Conservation (phyloP, 139 green algal genomes). For the Chlamydomonas asymmetrica region DNA sequence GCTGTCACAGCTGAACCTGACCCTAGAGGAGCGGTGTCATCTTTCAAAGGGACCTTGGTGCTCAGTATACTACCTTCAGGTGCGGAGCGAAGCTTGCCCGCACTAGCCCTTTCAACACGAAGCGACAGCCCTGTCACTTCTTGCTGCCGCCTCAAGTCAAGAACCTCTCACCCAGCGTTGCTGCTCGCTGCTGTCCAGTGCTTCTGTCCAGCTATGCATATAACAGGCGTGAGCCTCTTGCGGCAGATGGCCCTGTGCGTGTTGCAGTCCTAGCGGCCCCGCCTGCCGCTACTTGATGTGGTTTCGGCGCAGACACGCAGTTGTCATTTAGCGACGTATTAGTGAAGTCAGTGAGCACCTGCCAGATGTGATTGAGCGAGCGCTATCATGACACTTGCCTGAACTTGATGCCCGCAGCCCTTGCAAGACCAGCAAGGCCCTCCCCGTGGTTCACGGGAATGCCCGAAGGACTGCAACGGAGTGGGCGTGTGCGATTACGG, state of each 20-base stretch:
- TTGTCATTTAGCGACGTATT: no score
- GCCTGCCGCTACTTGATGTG: not conserved
- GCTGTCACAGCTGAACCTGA: not conserved
- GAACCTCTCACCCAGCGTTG: no score
- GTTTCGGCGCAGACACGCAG: not conserved
- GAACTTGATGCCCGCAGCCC: no score
- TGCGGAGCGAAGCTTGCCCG: not conserved
- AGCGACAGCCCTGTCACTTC: no score
- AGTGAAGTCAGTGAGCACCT: no score
- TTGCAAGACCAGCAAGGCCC: not conserved
- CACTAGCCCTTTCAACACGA: no score
- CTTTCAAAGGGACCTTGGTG: constrained; percentile 6
- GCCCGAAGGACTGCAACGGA: constrained; percentile 45
- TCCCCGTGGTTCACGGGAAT: constrained; percentile 22
- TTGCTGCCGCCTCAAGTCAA: no score
- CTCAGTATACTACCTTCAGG: constrained; percentile 1
- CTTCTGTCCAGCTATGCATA: not conserved
- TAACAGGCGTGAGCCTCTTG: not conserved
- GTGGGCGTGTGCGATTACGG: constrained; percentile 51
- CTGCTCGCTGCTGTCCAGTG: not conserved
- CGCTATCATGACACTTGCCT: no score
- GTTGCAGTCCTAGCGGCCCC: not conserved
- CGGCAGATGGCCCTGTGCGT: not conserved
- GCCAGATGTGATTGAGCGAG: no score
- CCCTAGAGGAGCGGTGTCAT: not conserved